These are phyloP conservation scores for Ajuga reptans DNA, from an alignment of 305 asterid species.

Conservation along the genomic window DNA sequence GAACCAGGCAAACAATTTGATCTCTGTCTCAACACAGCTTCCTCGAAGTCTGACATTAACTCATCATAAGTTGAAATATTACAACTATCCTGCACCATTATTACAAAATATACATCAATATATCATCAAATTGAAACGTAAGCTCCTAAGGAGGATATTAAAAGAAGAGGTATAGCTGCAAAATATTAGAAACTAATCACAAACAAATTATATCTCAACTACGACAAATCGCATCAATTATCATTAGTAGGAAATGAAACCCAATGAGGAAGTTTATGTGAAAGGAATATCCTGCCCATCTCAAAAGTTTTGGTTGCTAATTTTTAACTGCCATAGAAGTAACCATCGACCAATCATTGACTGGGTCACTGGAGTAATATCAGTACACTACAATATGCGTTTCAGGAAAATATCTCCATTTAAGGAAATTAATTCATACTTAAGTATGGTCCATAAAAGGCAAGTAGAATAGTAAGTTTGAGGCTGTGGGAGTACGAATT, in stretches of 20 bases:
- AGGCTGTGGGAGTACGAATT: neutral
- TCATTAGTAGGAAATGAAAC: neutral
- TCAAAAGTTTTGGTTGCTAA: neutral
- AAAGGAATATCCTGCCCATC: neutral
- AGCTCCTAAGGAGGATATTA: conserved; percentile 4
- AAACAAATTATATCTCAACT: neutral
- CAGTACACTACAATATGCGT: neutral
- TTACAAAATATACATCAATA: conserved; percentile 8
- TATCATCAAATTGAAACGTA: conserved; percentile 3
- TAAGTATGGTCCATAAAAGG: neutral
- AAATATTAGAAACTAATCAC: neutral
- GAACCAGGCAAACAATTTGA: conserved; percentile 55
- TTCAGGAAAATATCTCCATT: neutral
- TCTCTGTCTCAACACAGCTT: conserved; percentile 62
- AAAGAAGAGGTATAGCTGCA: neutral
- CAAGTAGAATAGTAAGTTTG: neutral
- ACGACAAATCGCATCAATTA: neutral
- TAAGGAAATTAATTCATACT: neutral
- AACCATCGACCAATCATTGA: neutral
- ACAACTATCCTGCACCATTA: conserved; percentile 42
- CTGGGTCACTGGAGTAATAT: neutral
- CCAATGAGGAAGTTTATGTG: neutral
- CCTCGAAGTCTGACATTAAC: conserved; percentile 85
- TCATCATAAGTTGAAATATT: conserved; percentile 58
- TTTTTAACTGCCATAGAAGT: conserved; percentile 6